Base-by-base conservation (phyloP, 331 rosid genomes). In the Cydonia oblonga region DNA sequence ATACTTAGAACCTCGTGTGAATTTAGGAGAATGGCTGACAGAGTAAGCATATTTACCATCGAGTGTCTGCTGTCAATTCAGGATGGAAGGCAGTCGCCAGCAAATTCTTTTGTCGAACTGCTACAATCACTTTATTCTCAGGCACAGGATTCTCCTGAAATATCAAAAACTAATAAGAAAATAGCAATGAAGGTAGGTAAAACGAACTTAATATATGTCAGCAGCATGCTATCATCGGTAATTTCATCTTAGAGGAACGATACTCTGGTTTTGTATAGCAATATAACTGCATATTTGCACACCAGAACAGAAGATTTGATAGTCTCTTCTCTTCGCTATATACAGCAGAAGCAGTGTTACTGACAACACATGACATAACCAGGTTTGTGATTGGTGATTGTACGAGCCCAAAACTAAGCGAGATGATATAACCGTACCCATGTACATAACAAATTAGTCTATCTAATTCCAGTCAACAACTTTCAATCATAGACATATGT, bases 51-150 rank as follows among this genome's bases (percentile, higher is more conserved):
- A 66, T n/a, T 7, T 84, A 93, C 98, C 98, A 93, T 83, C 98
- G 83, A 65, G 88, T 84, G 73, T 93, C 98, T 38, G 97, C 89
- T 22, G 98, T 91, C 81, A 93, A 79, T 85, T 93, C 98, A 70
- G 98, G 98, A 82, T 93, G 98, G 72, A 93, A 93, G 68, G 97
- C 98, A 38, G 98, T 93, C 3, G 76, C 98, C 20, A 91, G 86
- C 80, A 91, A 74, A 81, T 90, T 93, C 67, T 87, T 90, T 79
- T 93, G 98, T 82, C 92, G 84, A 64, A 91, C 96, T 9, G 98
- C 97, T 61, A 91, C 97, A 79, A 93, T 85, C 58, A 93, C 98
- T 83, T 84, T 87, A 59, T 80, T 73, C 73, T 65, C 80, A 62
- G 81, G 71, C 58, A 32, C 84, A 25, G 68, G 38, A 70, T 80